A percentile compares a stretch with the other conserved stretches of the same genome.
Conservation (phyloP, 495 filamentous ascomycete species). For the Aspergillus saccharolyticus region DNA sequence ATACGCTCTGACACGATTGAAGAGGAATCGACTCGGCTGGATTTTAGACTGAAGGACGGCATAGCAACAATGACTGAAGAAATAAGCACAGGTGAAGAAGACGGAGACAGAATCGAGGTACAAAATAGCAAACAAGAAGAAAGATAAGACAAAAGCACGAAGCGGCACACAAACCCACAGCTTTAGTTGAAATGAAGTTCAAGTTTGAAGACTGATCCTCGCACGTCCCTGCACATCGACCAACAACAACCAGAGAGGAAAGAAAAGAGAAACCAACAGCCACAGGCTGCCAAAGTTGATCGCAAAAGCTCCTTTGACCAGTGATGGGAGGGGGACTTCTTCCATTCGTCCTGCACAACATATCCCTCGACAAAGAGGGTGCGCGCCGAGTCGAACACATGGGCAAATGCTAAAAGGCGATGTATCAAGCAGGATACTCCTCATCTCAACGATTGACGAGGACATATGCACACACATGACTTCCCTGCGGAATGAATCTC, state of each 20-base stretch:
- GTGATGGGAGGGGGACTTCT: slow-evolving; percentile 9
- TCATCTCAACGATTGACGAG: neutral
- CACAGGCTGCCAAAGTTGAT: slow-evolving; percentile 11
- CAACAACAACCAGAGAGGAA: slow-evolving; percentile 1
- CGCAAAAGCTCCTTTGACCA: slow-evolving; percentile 19
- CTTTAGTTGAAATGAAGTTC: neutral
- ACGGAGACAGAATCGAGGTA: neutral
- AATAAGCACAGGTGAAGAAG: neutral
- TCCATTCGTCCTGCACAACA: slow-evolving; percentile 9
- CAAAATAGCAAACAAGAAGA: neutral
- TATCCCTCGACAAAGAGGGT: neutral
- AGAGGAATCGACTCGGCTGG: neutral
- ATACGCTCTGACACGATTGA: neutral
- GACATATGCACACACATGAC: neutral
- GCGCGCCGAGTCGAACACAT: slow-evolving; percentile 18
- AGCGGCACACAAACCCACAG: slow-evolving; percentile 6
- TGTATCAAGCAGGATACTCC: slow-evolving; percentile 7
- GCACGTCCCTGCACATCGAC: neutral
- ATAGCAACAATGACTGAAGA: neutral
- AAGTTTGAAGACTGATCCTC: neutral
- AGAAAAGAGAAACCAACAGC: slow-evolving; percentile 5
- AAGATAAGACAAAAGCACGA: slow-evolving; percentile 2
- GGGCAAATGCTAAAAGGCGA: slow-evolving; percentile 16
- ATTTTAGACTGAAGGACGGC: neutral
- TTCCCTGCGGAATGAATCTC: neutral